These are phyloP conservation scores for Fusarium sp. DNA, from an alignment of 2,329 filamentous ascomycete species.

Conservation along the genomic window DNA sequence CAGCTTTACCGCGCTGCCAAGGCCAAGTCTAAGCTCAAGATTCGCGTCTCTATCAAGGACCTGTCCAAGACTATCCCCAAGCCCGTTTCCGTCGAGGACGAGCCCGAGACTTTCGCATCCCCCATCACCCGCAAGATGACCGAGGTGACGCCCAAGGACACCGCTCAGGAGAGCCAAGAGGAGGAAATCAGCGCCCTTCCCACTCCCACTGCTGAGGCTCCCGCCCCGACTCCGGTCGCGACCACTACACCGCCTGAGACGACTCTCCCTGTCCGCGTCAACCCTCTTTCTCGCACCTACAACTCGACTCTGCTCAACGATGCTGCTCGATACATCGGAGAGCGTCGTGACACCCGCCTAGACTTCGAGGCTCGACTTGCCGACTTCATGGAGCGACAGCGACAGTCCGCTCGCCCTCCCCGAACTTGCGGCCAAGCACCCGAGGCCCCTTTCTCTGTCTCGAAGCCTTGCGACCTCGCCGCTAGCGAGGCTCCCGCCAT, in stretches of 20 bases:
- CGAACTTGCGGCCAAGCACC: neutral
- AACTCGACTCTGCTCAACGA: slow-evolving; percentile 42
- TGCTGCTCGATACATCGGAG: slow-evolving; percentile 39
- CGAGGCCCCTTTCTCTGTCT: slow-evolving; percentile 11
- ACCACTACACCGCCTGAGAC: slow-evolving; percentile 29
- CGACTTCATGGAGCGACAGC: slow-evolving; percentile 40
- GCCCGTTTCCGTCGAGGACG: slow-evolving; percentile 61
- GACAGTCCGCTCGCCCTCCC: slow-evolving; percentile 14
- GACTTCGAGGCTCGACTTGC: slow-evolving; percentile 44
- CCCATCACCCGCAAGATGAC: slow-evolving; percentile 13
- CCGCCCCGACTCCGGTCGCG: slow-evolving; percentile 29
- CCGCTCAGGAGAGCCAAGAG: slow-evolving; percentile 14
- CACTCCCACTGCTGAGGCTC: slow-evolving; percentile 32
- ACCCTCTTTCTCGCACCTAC: slow-evolving; percentile 42
- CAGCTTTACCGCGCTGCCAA: slow-evolving; percentile 96
- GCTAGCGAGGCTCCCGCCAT: slow-evolving; percentile 4
- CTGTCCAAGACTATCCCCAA: slow-evolving; percentile 44
- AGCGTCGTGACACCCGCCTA: slow-evolving; percentile 34
- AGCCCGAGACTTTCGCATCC: slow-evolving; percentile 47
- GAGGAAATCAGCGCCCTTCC: slow-evolving; percentile 31
- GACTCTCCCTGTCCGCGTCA: slow-evolving; percentile 39
- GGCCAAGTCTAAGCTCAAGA: slow-evolving; percentile 95
- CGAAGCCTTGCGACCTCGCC: neutral
- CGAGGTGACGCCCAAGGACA: slow-evolving; percentile 31
- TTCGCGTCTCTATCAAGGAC: slow-evolving; percentile 68